These are phyloP conservation scores for Leishmania martiniquensis DNA, from an alignment of 208 protist genomes.

Conservation along the genomic window DNA sequence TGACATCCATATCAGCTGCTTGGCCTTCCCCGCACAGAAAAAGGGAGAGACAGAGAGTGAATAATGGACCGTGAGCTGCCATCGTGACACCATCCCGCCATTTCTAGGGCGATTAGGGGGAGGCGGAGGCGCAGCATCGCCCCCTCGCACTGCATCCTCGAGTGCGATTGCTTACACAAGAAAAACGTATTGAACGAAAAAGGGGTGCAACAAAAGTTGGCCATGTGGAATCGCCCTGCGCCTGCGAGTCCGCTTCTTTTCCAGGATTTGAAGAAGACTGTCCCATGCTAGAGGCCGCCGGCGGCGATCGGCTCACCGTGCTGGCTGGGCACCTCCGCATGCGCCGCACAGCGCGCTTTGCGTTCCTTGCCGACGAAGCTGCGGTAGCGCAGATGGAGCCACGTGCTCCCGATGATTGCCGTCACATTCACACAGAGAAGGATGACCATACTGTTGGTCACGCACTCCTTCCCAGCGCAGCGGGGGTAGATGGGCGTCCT, in stretches of 20 bases:
- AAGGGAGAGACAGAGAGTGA: too few relatives aligned
- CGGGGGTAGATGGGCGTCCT: conserved; percentile 34
- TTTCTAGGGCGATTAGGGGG: too few relatives aligned
- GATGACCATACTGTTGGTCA: conserved; percentile 43
- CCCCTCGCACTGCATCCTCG: too few relatives aligned
- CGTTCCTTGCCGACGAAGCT: conserved; percentile 41
- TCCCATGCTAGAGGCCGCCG: neutral
- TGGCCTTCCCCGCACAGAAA: too few relatives aligned
- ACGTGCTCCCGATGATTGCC: conserved; percentile 34
- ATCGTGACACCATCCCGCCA: too few relatives aligned
- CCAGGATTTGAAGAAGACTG: neutral
- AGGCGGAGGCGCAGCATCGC: too few relatives aligned
- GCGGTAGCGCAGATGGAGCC: conserved; percentile 58
- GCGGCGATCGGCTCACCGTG: neutral
- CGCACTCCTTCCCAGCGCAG: conserved; percentile 48
- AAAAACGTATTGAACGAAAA: too few relatives aligned
- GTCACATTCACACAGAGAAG: conserved; percentile 54
- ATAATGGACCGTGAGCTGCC: too few relatives aligned
- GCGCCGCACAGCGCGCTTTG: conserved; percentile 5
- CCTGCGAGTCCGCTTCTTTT: neutral
- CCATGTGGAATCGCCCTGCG: too few relatives aligned
- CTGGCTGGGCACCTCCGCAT: neutral
- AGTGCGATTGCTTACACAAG: neutral
- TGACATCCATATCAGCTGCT: too few relatives aligned
- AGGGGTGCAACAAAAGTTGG: too few relatives aligned